Evolutionary conservation across 768 basidiomycete genomes (phyloP), one percentile per base, ranked within the genome.

Genomic region (Mycena galopus): DNA sequence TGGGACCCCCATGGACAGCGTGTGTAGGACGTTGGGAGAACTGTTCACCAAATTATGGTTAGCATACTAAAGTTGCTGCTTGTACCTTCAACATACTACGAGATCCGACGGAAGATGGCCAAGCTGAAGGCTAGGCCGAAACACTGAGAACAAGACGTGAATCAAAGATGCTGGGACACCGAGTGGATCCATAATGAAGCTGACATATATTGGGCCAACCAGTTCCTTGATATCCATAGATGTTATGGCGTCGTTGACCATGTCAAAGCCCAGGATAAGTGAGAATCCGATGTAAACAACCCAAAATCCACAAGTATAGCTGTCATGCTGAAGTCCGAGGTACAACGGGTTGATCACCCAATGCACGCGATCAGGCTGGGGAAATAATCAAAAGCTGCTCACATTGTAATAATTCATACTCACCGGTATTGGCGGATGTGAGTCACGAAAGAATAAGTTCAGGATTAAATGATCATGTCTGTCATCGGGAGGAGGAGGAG

Each of bases 281-380:
- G 55, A 57, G 19, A 67, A 44, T 17, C 17, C 65, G 2, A 58
- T 6, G 17, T 51, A 58, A 19, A 67, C 56, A n/a, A 37, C 56
- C 65, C 65, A 67, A 29, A 67, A 2, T 35, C 65, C 65, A 21
- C 55, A 67, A 11, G 55, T 58, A 17, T 27, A 57, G 12, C 2
- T 2, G 11, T 58, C 65, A 4, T 57, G 17, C 29, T 67, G 65
- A 67, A 17, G 7, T 7, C 39, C 9, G 35, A 57, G 25, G 25
- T 65, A 56, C 9, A 25, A 4, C 16, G 60, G 60, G 14, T 21
- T 14, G n/a, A 33, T 12, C 35, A 7, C 35, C 6, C 6, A 5
- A 9, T 3, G 8, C 9, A 30, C 9, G 61, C 29, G 14, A n/a
- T 63, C 42, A 7, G 7, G 1, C 53, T 19, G 25, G 3, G 14